These are phyloP conservation scores for Vanilla planifolia DNA, from an alignment of 106 monocot species.

Conservation along the genomic window DNA sequence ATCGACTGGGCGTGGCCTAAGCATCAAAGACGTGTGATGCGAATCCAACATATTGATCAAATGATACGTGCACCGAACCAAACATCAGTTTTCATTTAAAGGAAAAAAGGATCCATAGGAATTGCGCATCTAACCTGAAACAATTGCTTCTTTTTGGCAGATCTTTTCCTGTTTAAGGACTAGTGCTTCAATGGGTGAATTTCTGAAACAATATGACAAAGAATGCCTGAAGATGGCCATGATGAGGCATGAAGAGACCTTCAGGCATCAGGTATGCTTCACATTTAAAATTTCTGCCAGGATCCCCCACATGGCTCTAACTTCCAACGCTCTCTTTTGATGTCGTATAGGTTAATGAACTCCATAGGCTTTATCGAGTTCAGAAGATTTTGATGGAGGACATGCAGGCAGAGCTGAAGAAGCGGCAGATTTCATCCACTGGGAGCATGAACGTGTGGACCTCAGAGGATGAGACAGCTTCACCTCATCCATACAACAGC, in stretches of 20 bases:
- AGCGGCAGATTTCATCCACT: background rate
- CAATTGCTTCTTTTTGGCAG: too few species aligned
- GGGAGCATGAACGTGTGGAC: slow-evolving; percentile 10
- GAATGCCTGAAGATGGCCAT: slow-evolving; percentile 59
- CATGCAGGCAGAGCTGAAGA: slow-evolving; percentile 26
- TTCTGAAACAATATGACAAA: slow-evolving; percentile 29
- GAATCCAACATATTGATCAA: too few species aligned
- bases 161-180: too few species aligned
- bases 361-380: slow-evolving; percentile 45
- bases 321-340: background rate
- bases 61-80: too few species aligned
- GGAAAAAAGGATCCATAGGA: too few species aligned
- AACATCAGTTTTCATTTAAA: background rate
- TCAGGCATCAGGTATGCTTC: slow-evolving; percentile 44
- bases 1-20: too few species aligned
- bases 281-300: too few species aligned
- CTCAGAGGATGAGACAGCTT: slow-evolving; percentile 1
- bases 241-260: slow-evolving; percentile 54
- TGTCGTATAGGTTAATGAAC: slow-evolving; percentile 46
- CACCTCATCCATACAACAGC: too few species aligned
- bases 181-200: slow-evolving; percentile 45
- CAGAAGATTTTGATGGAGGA: slow-evolving; percentile 56
- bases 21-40: too few species aligned
- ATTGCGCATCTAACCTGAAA: too few species aligned
- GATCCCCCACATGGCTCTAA: background rate